Evolutionary conservation across 495 filamentous ascomycete genomes (phyloP).

Genomic region (Lophium mytilinum): DNA sequence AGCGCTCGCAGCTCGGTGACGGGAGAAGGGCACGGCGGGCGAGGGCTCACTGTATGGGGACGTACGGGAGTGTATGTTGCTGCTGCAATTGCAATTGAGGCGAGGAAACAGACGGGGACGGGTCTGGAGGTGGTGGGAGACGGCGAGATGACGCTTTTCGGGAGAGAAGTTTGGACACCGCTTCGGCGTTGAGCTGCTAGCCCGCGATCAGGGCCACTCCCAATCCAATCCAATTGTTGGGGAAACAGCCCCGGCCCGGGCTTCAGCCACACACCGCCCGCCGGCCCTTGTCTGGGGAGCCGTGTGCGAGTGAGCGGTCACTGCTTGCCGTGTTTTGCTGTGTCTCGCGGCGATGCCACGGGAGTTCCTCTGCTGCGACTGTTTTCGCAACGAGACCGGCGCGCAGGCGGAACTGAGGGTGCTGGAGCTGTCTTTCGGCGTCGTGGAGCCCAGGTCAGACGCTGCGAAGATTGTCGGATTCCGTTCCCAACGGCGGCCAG

Average conservation of each 20-base stretch:
- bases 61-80: no score
- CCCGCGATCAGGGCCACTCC: constrained; percentile 5
- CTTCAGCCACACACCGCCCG: neutral
- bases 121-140: constrained; percentile 5
- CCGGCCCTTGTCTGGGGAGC: constrained; percentile 18
- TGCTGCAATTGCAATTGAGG: neutral
- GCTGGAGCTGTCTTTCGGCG: no score
- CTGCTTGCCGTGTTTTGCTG: no score
- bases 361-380: neutral
- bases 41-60: neutral
- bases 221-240: constrained; percentile 8
- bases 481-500: no score
- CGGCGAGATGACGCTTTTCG: constrained; percentile 10
- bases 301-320: neutral
- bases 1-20: neutral
- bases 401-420: no score
- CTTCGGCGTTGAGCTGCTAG: constrained; percentile 17
- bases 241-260: constrained; percentile 8
- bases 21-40: neutral
- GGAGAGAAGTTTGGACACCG: constrained; percentile 5
- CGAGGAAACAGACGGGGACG: neutral
- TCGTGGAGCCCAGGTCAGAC: no score
- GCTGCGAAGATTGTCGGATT: no score
- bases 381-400: no score
- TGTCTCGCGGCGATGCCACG: no score